Conservation (phyloP, 805 yeast species). For the Saturnispora dispora region DNA sequence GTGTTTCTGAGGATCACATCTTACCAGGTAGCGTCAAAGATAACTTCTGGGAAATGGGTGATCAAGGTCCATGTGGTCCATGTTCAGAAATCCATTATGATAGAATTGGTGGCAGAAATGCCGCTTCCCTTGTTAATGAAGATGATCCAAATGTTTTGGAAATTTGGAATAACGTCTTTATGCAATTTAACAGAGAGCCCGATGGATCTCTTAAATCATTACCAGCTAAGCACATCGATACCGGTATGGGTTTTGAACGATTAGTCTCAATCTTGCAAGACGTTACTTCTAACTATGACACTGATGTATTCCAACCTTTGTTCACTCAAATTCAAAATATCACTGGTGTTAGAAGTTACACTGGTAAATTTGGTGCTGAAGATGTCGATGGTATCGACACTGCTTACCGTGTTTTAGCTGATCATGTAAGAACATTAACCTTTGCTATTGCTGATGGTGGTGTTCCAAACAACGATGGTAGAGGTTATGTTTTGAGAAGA, state of each 20-base stretch:
- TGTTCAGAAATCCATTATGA: conserved; percentile 97
- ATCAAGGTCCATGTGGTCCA: conserved; percentile 99
- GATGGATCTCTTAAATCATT: conserved; percentile 70
- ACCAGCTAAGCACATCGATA: conserved; percentile 94
- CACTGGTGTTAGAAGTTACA: conserved; percentile 84
- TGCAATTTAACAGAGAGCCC: conserved; percentile 92
- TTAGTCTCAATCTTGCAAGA: conserved; percentile 89
- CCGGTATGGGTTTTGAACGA: conserved; percentile 99
- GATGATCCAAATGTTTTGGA: conserved; percentile 98
- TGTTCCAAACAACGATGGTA: conserved; percentile 97
- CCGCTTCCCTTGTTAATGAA: conserved; percentile 79
- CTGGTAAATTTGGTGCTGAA: conserved; percentile 88
- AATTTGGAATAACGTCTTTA: conserved; percentile 96
- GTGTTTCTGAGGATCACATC: conserved; percentile 87
- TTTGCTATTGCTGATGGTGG: conserved; percentile 98
- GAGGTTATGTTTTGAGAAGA: conserved; percentile 97
- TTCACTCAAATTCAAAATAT: conserved; percentile 82
- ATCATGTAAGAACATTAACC: conserved; percentile 94
- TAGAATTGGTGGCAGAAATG: conserved; percentile 97
- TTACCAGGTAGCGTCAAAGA: conserved; percentile 85
- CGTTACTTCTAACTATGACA: conserved; percentile 88
- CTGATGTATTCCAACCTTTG: conserved; percentile 90
- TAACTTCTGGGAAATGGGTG: conserved; percentile 99
- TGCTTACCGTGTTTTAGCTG: conserved; percentile 96
- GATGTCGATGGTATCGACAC: conserved; percentile 94